phyloP scores from a whole-genome alignment of 768 basidiomycete species.

The Termitomyces sp. region DNA sequence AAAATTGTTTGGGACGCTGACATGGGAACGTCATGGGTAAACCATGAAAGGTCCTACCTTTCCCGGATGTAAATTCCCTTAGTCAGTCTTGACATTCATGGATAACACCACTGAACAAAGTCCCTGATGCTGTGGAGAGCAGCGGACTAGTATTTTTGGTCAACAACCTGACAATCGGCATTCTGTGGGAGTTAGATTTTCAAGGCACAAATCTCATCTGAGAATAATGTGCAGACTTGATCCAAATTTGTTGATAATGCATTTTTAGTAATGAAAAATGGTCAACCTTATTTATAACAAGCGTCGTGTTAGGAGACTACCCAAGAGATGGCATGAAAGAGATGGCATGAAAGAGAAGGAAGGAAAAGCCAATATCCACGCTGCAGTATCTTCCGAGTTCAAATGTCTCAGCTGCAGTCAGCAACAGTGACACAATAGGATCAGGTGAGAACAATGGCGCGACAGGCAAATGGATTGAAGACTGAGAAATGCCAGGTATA shows the following conservation, averaged over 20 bases:
- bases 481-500: not conserved
- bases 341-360: no score
- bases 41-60: not conserved
- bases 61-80: not conserved
- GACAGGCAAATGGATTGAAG: not conserved
- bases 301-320: no score
- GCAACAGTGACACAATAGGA: no score
- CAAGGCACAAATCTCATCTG: not conserved
- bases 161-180: not conserved
- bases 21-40: not conserved
- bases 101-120: not conserved
- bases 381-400: not conserved
- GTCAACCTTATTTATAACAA: no score
- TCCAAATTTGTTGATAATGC: not conserved
- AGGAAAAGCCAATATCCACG: not conserved
- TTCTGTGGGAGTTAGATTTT: not conserved
- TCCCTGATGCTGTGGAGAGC: not conserved
- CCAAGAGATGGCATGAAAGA: no score
- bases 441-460: no score
- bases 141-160: not conserved
- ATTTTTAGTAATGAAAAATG: not conserved
- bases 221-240: not conserved
- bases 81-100: not conserved
- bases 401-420: no score
- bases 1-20: not conserved